Base-by-base conservation (phyloP, 176 grass and related monocot species). In the Hyparrhenia diplandra region DNA sequence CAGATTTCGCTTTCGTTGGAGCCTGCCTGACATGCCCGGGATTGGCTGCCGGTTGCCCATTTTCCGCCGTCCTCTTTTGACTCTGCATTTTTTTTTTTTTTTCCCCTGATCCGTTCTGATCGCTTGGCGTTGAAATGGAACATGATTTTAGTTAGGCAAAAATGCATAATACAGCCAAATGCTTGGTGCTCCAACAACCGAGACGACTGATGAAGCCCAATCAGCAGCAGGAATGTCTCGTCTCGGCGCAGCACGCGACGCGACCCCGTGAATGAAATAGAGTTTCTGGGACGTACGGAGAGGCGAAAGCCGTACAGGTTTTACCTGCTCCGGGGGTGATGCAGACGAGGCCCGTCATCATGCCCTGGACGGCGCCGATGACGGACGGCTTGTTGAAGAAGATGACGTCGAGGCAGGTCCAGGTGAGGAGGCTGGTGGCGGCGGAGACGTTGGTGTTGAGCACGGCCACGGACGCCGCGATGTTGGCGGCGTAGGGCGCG, bases 321-420 rank as follows among this genome's bases (percentile, higher is more conserved):
- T 29, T 21, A 96, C 93, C 93, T 89, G 93, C 93, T 45, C 83
- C 93, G 0, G 93, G 93, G 1, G 93, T 97, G 84, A 97, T 97
- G 85, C 93, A 97, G 79, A 97, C 93, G 67, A 97, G 90, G 0
- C 93, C 93, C 0, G 93, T 97, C 85, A 97, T 97, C 93, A 97
- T 97, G 72, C 93, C 93, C 79, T 97, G 93, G 10, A 97, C 86
- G 36, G 93, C 93, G 16, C 93, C 93, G 51, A 97, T 93, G 25
- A 97, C 93, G 17, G 93, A 91, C 4, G 93, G 93, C 72, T 89
- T 93, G 46, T 10, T 27, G 76, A 93, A 93, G 88, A 93, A 91
- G 78, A 93, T 85, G 64, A 91, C 83, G 78, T 97, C 94, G 57
- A 93, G 86, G 86, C 94, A 97, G 30, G 88, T 93, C 94, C 94